Conservation (phyloP, 1,284 basidiomycete genomes). For the Moesziomyces parantarcticus region DNA sequence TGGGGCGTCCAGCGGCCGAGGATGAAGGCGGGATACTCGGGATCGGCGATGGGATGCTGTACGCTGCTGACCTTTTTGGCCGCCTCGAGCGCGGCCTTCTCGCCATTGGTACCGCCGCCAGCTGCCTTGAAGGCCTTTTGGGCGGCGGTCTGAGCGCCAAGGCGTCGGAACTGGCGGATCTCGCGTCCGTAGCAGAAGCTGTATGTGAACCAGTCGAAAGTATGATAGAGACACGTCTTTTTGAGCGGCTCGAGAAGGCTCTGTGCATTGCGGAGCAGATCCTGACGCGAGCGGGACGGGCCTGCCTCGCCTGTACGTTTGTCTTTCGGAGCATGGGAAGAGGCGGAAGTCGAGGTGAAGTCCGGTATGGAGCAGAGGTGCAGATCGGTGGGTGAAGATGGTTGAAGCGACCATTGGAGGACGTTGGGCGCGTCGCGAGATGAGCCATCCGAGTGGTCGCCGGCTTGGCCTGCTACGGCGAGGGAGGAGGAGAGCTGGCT, state of each 20-base stretch:
- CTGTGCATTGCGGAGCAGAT: constrained; percentile 31
- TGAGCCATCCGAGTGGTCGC: not conserved
- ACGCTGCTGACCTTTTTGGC: constrained; percentile 22
- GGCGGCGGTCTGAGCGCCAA: constrained; percentile 27
- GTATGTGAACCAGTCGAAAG: constrained; percentile 63
- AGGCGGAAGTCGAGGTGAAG: constrained; percentile 14
- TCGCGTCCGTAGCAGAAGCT: constrained; percentile 57
- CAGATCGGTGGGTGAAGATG: constrained; percentile 17
- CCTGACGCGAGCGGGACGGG: constrained; percentile 12
- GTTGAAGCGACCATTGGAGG: constrained; percentile 27
- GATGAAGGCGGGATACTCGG: constrained; percentile 38
- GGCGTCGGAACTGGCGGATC: constrained; percentile 54
- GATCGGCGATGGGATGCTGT: constrained; percentile 35
- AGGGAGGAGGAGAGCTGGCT: constrained; percentile 12
- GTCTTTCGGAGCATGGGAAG: constrained; percentile 2
- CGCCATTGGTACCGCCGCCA: constrained; percentile 31
- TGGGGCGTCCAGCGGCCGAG: constrained; percentile 43
- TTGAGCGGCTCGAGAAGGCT: constrained; percentile 55
- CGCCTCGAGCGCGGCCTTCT: constrained; percentile 35
- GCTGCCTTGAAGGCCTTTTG: constrained; percentile 26
- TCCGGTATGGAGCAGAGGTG: constrained; percentile 50
- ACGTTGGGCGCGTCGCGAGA: not conserved
- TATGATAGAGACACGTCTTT: constrained; percentile 56
- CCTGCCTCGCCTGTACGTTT: not conserved
- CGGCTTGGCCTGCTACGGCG: constrained; percentile 4